A percentile compares a stretch with the other conserved stretches of the same genome.
Evolutionary conservation across 2,329 filamentous ascomycete species (phyloP).

Genomic region (Xylaria sp.): DNA sequence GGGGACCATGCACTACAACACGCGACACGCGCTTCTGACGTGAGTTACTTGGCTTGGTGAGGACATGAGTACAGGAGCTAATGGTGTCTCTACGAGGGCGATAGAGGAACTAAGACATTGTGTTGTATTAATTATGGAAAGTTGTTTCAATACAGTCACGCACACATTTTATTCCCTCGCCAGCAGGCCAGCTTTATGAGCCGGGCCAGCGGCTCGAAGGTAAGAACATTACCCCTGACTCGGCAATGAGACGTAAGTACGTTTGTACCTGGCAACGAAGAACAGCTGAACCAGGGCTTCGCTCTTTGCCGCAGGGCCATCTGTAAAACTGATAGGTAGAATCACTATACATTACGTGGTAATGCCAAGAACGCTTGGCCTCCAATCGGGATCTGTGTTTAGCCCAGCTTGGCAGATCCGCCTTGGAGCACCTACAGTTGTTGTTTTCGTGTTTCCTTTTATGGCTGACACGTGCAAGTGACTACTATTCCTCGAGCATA

Average conservation of each 20-base stretch:
- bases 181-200: neutral
- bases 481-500: neutral
- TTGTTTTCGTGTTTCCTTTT: conserved; percentile 26
- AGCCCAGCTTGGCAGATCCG: conserved; percentile 8
- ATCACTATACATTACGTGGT: conserved; percentile 1
- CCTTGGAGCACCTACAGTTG: neutral
- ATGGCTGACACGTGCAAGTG: conserved; percentile 24
- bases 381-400: conserved; percentile 2
- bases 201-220: neutral
- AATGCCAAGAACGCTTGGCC: neutral
- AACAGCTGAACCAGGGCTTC: neutral
- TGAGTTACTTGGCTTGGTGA: conserved; percentile 1
- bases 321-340: conserved; percentile 3
- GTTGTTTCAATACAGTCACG: neutral
- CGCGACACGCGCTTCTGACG: conserved; percentile 17
- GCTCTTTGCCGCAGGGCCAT: neutral
- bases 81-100: neutral
- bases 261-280: neutral
- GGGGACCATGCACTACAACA: conserved; percentile 14
- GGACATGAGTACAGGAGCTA: neutral
- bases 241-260: conserved; percentile 11
- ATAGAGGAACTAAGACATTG: neutral
- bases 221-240: neutral
- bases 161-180: conserved; percentile 1
- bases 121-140: neutral